These are phyloP conservation scores for Ammopiptanthus mongolicus DNA, from an alignment of 306 rosid species.

Conservation along the genomic window DNA sequence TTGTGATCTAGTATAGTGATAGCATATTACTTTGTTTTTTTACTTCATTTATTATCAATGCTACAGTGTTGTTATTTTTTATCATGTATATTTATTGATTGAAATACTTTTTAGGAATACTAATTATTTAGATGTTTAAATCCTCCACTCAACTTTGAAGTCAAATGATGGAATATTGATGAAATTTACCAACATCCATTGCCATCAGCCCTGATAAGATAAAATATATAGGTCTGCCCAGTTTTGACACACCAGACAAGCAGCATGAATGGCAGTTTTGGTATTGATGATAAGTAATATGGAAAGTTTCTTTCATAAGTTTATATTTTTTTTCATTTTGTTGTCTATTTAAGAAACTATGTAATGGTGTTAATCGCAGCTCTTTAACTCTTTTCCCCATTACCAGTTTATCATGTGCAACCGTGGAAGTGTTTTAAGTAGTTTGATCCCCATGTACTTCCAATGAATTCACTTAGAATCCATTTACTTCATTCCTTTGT, in stretches of 20 bases:
- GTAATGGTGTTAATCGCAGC: background rate
- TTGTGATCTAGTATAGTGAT: too few species aligned
- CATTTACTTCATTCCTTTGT: background rate
- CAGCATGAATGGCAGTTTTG: constrained; percentile 5
- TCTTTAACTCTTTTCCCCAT: background rate
- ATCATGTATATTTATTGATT: too few species aligned
- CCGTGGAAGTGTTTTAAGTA: too few species aligned
- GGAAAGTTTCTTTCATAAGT: constrained; percentile 4
- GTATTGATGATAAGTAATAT: background rate
- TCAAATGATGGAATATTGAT: too few species aligned
- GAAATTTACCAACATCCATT: too few species aligned
- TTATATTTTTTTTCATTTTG: constrained; percentile 16
- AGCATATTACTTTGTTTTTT: too few species aligned
- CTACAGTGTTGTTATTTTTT: too few species aligned
- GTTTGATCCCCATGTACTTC: too few species aligned
- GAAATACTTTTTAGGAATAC: too few species aligned
- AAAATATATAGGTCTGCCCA: constrained; percentile 38
- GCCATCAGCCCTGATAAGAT: background rate
- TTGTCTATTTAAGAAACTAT: constrained; percentile 8
- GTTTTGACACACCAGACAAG: constrained; percentile 27
- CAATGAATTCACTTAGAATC: background rate
- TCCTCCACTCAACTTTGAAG: too few species aligned
- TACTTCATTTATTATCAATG: too few species aligned
- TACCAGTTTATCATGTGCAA: background rate
- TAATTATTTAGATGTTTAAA: too few species aligned